phyloP scores from a whole-genome alignment of 208 protist species.

The Blechomonas ayalai region DNA sequence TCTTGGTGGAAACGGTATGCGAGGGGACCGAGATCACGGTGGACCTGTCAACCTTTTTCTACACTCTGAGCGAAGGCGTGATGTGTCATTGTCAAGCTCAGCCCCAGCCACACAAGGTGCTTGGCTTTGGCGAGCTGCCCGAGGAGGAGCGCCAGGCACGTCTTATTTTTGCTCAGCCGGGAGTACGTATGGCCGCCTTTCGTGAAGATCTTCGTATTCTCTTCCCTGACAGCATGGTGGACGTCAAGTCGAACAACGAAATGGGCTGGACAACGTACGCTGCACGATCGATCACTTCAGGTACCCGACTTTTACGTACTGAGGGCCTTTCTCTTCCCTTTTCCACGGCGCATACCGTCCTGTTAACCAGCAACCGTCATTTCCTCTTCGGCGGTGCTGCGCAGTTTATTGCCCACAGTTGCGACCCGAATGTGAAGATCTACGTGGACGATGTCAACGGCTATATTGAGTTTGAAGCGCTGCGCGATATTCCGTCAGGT shows the following conservation, averaged over 20 bases:
- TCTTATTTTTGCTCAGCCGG: conserved; percentile 37
- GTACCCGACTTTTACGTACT: conserved; percentile 47
- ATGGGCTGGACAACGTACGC: conserved; percentile 65
- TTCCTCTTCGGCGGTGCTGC: conserved; percentile 64
- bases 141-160: conserved; percentile 18
- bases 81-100: conserved; percentile 30
- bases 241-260: conserved; percentile 37
- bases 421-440: conserved; percentile 68
- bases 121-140: conserved; percentile 39
- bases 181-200: conserved; percentile 39
- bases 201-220: conserved; percentile 32
- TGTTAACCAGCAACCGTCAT: conserved; percentile 49
- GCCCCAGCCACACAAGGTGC: conserved; percentile 19
- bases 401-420: conserved; percentile 80
- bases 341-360: conserved; percentile 62
- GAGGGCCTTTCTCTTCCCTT: conserved; percentile 60
- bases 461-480: conserved; percentile 62
- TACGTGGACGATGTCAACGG: conserved; percentile 51
- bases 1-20: conserved; percentile 45
- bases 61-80: conserved; percentile 39
- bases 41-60: conserved; percentile 60
- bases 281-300: conserved; percentile 24
- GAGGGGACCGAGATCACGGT: conserved; percentile 57
- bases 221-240: conserved; percentile 35
- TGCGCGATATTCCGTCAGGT: conserved; percentile 49